Conservation (phyloP, 768 basidiomycete species). For the Coprinopsis strossmayeri region DNA sequence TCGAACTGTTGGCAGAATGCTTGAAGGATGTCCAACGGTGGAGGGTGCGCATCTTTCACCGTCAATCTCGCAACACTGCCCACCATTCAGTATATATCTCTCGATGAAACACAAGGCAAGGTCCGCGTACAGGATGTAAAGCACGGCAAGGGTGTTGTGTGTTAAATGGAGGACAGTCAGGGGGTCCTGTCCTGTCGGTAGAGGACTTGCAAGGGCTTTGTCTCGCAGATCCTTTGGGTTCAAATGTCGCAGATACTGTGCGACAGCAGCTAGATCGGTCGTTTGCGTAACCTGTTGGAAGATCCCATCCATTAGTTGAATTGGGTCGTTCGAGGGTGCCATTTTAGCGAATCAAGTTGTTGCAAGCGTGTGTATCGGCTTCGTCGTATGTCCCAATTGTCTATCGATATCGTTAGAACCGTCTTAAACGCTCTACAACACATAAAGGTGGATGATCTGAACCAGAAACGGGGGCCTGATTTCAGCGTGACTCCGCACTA, state of each 20-base stretch:
- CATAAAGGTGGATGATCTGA: background rate
- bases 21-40: constrained; percentile 35
- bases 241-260: background rate
- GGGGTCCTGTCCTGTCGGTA: constrained; percentile 64
- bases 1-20: constrained; percentile 60
- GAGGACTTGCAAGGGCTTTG: constrained; percentile 42
- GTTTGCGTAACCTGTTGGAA: constrained; percentile 5
- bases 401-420: too few relatives aligned
- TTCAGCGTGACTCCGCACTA: too few relatives aligned
- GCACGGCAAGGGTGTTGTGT: constrained; percentile 53
- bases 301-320: constrained; percentile 9
- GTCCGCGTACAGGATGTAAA: constrained; percentile 65
- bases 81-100: background rate
- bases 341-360: background rate
- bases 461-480: too few relatives aligned
- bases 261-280: background rate
- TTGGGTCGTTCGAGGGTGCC: constrained; percentile 5
- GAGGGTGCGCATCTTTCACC: constrained; percentile 30
- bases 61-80: constrained; percentile 55
- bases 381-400: background rate
- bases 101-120: background rate
- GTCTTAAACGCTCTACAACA: too few relatives aligned
- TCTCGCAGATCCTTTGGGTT: constrained; percentile 56
- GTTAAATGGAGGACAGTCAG: constrained; percentile 48
- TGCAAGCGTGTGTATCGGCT: background rate